Evolutionary conservation across 768 basidiomycete genomes (phyloP), one percentile per base, ranked within the genome.

Genomic region (Coprinopsis cinerea): DNA sequence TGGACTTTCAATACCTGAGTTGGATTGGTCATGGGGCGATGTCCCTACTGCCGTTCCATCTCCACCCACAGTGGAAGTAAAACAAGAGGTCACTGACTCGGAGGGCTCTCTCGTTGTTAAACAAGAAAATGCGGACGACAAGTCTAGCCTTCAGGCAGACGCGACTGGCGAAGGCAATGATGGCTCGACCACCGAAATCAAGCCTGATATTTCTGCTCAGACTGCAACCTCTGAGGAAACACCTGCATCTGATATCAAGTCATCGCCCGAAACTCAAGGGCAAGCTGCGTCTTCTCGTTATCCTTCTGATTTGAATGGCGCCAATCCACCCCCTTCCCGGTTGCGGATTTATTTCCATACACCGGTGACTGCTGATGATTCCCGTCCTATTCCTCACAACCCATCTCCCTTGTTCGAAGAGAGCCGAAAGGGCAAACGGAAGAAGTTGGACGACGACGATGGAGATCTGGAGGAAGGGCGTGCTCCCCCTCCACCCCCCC

Each of bases 331-430:
- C 37, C 85, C 87, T 28, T 89, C 89, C 37, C 84, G 90, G 55
- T 83, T 92, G 59, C 86, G 89, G 59, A 88, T 92, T 50, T 92
- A 92, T 72, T 92, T 92, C 74, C 89, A 92, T 70, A 91, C 89
- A 22, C 90, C 89, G 53, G 86, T 86, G 55, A 81, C 85, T 55
- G 77, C 83, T 60, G 88, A 89, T 71, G 88, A 90, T 67, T 76
- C 83, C 49, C 82, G 79, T 62, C 83, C 83, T 20, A 82, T 88
- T 63, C 81, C 83, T 52, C 78, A 82, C 72, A 68, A 67, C 59
- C 67, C 75, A 52, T 72, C 79, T 59, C 69, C 72, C 54, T 67
- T 73, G 60, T 68, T 74, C 62, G 70, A 68, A 53, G 64, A 68
- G 48, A 61, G 67, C 14, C 78, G 85, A 61, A 89, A 87, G 65